These are phyloP conservation scores for Paraphaeosphaeria sporulosa DNA, from an alignment of 2,329 filamentous ascomycete species.

Conservation along the genomic window DNA sequence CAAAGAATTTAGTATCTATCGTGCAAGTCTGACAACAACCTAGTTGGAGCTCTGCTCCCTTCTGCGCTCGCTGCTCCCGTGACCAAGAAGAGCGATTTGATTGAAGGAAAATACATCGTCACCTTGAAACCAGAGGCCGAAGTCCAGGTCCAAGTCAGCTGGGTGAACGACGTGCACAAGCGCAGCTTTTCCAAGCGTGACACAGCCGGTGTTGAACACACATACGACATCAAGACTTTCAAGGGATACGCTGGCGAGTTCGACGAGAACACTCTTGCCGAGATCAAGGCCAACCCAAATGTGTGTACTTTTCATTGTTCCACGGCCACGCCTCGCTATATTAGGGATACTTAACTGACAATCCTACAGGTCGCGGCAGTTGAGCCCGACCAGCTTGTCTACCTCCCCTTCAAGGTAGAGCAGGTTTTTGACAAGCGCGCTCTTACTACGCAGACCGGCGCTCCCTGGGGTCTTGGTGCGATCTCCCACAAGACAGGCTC, in stretches of 20 bases:
- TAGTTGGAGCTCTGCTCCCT: conserved; percentile 13
- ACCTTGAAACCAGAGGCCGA: conserved; percentile 29
- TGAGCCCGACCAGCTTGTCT: conserved; percentile 24
- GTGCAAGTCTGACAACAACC: background rate
- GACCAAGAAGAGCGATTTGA: conserved; percentile 24
- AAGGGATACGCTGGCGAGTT: conserved; percentile 55
- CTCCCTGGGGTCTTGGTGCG: conserved; percentile 33
- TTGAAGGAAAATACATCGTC: conserved; percentile 33
- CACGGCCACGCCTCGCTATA: background rate
- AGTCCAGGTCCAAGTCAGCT: conserved; percentile 43
- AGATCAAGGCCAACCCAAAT: conserved; percentile 44
- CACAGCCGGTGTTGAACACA: conserved; percentile 51
- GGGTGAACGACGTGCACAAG: conserved; percentile 46
- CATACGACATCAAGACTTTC: conserved; percentile 53
- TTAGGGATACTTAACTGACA: background rate
- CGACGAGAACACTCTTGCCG: conserved; percentile 51
- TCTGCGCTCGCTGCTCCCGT: conserved; percentile 23
- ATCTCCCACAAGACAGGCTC: conserved; percentile 24
- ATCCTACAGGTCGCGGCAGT: conserved; percentile 20
- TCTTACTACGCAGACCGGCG: conserved; percentile 25
- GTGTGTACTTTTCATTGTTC: conserved; percentile 15
- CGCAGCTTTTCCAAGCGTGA: conserved; percentile 48
- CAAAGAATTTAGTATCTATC: background rate
- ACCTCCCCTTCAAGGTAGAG: conserved; percentile 23
- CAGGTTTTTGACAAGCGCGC: conserved; percentile 23